Evolutionary conservation across 768 basidiomycete genomes (phyloP).

Genomic region (Rickenella mellea): DNA sequence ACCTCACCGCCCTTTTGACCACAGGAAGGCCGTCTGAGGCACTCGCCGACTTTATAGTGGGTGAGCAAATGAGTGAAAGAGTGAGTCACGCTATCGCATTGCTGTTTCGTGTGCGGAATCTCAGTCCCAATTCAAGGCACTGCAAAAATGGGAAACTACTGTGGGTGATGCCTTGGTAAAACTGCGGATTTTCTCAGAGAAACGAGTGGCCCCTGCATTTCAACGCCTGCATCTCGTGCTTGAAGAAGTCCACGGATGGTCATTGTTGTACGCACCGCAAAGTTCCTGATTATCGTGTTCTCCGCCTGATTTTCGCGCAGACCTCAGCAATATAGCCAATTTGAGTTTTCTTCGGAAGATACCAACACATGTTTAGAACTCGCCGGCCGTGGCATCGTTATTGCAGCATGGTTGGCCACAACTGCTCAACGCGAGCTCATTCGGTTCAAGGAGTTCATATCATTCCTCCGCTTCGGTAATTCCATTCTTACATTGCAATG

Average conservation of each 20-base stretch:
- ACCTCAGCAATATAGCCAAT: slow-evolving; percentile 40
- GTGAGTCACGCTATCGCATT: slow-evolving; percentile 38
- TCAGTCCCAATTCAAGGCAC: slow-evolving; percentile 37
- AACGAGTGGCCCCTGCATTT: slow-evolving; percentile 60
- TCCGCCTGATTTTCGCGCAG: slow-evolving; percentile 25
- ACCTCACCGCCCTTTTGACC: slow-evolving; percentile 59
- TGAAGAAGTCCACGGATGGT: slow-evolving; percentile 75
- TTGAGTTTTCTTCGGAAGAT: slow-evolving; percentile 42
- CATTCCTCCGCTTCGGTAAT: slow-evolving; percentile 69
- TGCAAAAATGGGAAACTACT: slow-evolving; percentile 77
- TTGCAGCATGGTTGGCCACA: slow-evolving; percentile 60
- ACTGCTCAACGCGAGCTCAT: slow-evolving; percentile 57
- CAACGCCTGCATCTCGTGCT: slow-evolving; percentile 70
- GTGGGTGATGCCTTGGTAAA: slow-evolving; percentile 62
- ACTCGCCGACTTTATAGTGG: slow-evolving; percentile 62
- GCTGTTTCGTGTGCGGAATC: slow-evolving; percentile 2
- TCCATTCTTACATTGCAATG: slow-evolving; percentile 4
- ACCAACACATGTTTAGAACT: slow-evolving; percentile 44
- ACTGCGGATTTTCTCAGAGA: slow-evolving; percentile 65
- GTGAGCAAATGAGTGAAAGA: slow-evolving; percentile 78
- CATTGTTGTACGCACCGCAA: slow-evolving; percentile 54
- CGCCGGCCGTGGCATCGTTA: slow-evolving; percentile 47
- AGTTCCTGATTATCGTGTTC: slow-evolving; percentile 6
- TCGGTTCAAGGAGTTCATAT: slow-evolving; percentile 72
- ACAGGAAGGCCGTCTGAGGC: slow-evolving; percentile 68